Percentiles rank a stretch among this genome's conserved stretches.
Conservation (phyloP, 2,329 filamentous ascomycete genomes). For the Xylaria digitata region DNA sequence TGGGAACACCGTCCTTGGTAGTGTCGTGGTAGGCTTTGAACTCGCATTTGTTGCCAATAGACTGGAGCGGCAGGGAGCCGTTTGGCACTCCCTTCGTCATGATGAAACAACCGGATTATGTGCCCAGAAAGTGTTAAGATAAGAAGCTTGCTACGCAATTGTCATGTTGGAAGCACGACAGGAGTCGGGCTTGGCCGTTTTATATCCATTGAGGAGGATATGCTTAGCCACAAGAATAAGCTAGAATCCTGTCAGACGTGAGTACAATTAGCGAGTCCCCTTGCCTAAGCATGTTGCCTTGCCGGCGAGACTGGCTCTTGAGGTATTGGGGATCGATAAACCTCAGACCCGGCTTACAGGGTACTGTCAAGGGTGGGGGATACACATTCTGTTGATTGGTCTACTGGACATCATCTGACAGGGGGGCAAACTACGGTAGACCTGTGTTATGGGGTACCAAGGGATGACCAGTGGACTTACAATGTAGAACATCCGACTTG, state of each 20-base stretch:
- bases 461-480: not conserved
- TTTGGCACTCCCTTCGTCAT: constrained; percentile 13
- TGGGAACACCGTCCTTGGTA: constrained; percentile 30
- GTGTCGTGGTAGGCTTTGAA: constrained; percentile 46
- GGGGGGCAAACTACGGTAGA: not conserved
- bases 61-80: not conserved
- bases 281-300: not conserved
- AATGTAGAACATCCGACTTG: not conserved
- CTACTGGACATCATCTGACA: not conserved
- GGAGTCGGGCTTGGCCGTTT: constrained; percentile 21
- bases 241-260: constrained; percentile 15
- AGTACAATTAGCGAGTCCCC: constrained; percentile 8
- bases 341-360: not conserved
- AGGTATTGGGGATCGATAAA: not conserved
- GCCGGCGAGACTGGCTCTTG: not conserved
- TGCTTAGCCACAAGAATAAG: not conserved
- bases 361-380: not conserved
- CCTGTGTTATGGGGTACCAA: not conserved
- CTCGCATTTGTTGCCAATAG: constrained; percentile 41
- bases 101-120: constrained; percentile 5
- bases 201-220: constrained; percentile 19
- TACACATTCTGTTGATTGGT: not conserved
- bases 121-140: constrained; percentile 3
- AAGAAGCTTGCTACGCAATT: constrained; percentile 12
- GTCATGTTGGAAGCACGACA: constrained; percentile 7